phyloP scores from a whole-genome alignment of 2,329 filamentous ascomycete genomes.

The Tolypocladium endophyticum region DNA sequence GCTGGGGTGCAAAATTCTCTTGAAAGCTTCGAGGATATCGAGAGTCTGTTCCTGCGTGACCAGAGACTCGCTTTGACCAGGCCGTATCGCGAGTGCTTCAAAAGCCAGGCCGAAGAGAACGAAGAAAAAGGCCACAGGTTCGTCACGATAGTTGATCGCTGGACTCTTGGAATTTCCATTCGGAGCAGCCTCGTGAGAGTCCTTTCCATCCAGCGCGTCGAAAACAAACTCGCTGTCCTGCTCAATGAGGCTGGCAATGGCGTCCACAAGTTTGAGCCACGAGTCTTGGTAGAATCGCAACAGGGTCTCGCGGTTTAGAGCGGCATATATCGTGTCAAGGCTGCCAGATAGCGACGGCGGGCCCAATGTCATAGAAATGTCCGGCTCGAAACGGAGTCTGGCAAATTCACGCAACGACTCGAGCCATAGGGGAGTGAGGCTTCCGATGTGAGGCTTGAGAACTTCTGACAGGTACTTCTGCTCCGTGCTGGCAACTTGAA shows the following conservation, averaged over 20 bases:
- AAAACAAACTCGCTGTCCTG: constrained; percentile 98
- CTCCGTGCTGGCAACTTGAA: constrained; percentile 90
- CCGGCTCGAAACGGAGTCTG: constrained; percentile 85
- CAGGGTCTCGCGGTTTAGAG: constrained; percentile 85
- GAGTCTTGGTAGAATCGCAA: constrained; percentile 94
- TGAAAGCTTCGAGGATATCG: constrained; percentile 81
- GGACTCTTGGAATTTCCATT: constrained; percentile 50
- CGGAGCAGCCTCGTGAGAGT: constrained; percentile 34
- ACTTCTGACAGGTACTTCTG: constrained; percentile 84
- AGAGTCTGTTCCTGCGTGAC: constrained; percentile 69
- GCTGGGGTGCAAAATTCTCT: constrained; percentile 88
- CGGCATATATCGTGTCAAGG: constrained; percentile 88
- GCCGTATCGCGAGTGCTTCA: constrained; percentile 81
- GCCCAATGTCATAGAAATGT: constrained; percentile 84
- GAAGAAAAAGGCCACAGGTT: constrained; percentile 97
- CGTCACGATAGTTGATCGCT: constrained; percentile 95
- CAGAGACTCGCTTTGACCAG: constrained; percentile 38
- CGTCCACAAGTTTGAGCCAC: constrained; percentile 93
- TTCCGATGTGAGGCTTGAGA: constrained; percentile 80
- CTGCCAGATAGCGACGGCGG: constrained; percentile 74
- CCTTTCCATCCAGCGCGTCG: constrained; percentile 85
- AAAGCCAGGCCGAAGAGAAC: constrained; percentile 95
- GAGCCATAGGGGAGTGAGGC: constrained; percentile 85
- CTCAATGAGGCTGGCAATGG: constrained; percentile 92
- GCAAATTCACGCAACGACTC: constrained; percentile 91